These are phyloP conservation scores for Euptelea pleiosperma DNA, from an alignment of 164 flowering plant species.

Conservation along the genomic window DNA sequence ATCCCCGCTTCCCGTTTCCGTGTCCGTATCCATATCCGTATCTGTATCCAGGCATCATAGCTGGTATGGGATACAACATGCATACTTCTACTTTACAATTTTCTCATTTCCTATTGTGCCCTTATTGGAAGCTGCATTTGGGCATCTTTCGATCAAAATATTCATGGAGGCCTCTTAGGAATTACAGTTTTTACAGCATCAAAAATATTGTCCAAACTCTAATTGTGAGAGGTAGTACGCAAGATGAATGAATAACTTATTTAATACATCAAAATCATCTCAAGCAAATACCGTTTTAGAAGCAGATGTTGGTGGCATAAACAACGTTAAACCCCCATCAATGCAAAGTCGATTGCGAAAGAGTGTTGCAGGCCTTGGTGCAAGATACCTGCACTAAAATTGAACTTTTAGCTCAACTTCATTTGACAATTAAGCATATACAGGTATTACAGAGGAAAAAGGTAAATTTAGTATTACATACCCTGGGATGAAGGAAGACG, in stretches of 20 bases:
- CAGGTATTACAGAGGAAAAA: background rate
- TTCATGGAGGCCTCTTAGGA: too few species aligned
- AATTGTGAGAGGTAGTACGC: background rate
- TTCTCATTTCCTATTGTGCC: too few species aligned
- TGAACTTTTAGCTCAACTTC: constrained; percentile 6
- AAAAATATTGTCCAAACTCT: too few species aligned
- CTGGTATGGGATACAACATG: too few species aligned
- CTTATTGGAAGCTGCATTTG: too few species aligned
- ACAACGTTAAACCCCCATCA: constrained; percentile 92
- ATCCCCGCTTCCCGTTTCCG: too few species aligned
- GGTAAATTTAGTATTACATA: constrained; percentile 17
- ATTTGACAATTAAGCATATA: background rate
- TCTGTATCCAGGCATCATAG: too few species aligned
- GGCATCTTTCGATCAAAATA: too few species aligned
- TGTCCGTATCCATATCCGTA: too few species aligned
- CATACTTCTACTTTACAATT: too few species aligned
- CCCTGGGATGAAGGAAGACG: constrained; percentile 98
- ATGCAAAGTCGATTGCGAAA: constrained; percentile 82
- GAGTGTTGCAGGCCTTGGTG: constrained; percentile 87
- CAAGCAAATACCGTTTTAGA: constrained; percentile 58
- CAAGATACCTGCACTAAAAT: constrained; percentile 65
- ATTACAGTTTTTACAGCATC: too few species aligned
- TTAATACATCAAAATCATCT: background rate
- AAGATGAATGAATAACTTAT: background rate
- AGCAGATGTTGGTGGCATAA: constrained; percentile 98